These are phyloP conservation scores for Hemisphaericaspora xylofermentans DNA, from an alignment of 1,139 yeast genomes.

Conservation along the genomic window DNA sequence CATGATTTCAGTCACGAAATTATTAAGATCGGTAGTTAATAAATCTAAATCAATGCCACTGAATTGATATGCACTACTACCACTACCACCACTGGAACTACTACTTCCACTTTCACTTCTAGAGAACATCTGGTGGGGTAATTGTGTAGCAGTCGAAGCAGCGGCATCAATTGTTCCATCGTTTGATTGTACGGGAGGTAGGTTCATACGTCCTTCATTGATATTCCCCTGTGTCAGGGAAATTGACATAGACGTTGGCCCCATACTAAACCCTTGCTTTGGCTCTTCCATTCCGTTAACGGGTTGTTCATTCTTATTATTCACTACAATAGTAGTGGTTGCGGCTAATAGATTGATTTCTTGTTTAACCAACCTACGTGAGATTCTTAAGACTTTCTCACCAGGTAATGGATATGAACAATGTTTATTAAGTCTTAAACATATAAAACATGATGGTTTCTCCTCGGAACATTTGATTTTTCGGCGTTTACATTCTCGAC, in stretches of 20 bases:
- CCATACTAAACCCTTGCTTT: too few species aligned
- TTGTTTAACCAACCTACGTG: slow-evolving; percentile 13
- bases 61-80: slow-evolving; percentile 11
- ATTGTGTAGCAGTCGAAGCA: too few species aligned
- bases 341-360: slow-evolving; percentile 12
- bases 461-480: slow-evolving; percentile 50
- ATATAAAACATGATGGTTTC: slow-evolving; percentile 48
- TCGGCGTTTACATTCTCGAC: slow-evolving; percentile 29
- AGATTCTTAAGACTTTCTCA: slow-evolving; percentile 19
- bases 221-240: too few species aligned
- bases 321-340: slow-evolving; percentile 7
- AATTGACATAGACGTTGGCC: too few species aligned
- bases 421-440: slow-evolving; percentile 21
- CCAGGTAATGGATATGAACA: slow-evolving; percentile 26
- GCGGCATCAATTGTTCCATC: too few species aligned
- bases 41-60: slow-evolving; percentile 23
- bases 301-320: too few species aligned
- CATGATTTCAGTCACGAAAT: slow-evolving; percentile 32
- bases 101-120: too few species aligned
- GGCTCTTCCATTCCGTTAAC: too few species aligned
- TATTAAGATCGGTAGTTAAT: slow-evolving; percentile 32
- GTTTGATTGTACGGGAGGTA: too few species aligned
- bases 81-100: too few species aligned
- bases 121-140: too few species aligned
- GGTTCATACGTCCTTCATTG: too few species aligned